Conservation (phyloP, 108 stramenopile species). For the Discostella pseudostelligera region DNA sequence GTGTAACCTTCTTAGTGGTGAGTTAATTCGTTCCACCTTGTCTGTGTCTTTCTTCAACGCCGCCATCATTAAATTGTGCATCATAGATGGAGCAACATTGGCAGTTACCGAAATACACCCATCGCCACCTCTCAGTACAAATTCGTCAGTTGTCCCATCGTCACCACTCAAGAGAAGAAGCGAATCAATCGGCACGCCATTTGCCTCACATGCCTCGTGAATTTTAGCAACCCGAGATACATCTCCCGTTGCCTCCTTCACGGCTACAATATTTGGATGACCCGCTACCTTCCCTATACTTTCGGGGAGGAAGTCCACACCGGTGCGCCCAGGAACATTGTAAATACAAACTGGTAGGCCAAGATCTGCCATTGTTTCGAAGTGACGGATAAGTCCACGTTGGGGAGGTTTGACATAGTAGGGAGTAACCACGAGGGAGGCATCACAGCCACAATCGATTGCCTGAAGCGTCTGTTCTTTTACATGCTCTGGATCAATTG, state of each 20-base stretch:
- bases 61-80: conserved; percentile 58
- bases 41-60: conserved; percentile 42
- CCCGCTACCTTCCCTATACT: conserved; percentile 50
- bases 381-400: conserved; percentile 63
- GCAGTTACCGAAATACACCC: conserved; percentile 76
- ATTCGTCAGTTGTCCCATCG: conserved; percentile 64
- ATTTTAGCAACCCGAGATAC: conserved; percentile 56
- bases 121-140: conserved; percentile 64
- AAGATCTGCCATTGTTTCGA: conserved; percentile 59
- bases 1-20: conserved; percentile 51
- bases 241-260: conserved; percentile 77
- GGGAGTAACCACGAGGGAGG: conserved; percentile 78
- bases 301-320: conserved; percentile 53
- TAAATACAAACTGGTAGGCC: conserved; percentile 77
- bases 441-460: conserved; percentile 66
- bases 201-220: conserved; percentile 30
- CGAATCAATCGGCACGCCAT: conserved; percentile 29
- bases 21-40: conserved; percentile 56
- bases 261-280: conserved; percentile 63
- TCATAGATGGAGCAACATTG: conserved; percentile 59
- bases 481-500: conserved; percentile 51
- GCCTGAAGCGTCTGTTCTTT: conserved; percentile 65
- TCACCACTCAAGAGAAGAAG: conserved; percentile 76
- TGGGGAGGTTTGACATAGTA: conserved; percentile 86
- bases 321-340: conserved; percentile 75